phyloP scores from a whole-genome alignment of 202 grass and related monocot species.

The Musa balbisiana region DNA sequence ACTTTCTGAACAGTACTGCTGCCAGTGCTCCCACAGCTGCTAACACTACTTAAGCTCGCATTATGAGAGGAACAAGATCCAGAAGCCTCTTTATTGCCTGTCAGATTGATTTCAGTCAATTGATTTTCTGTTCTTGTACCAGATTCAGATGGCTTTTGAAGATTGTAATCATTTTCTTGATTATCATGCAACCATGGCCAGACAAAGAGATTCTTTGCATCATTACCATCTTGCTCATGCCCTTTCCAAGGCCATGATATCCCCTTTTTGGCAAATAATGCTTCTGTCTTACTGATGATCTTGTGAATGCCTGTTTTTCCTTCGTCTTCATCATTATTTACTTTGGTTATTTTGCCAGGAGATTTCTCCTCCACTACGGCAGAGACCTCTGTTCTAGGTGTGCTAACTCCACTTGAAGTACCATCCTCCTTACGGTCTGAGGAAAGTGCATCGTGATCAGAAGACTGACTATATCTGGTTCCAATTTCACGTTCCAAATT shows the following conservation, averaged over 20 bases:
- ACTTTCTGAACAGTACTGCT: conserved; percentile 77
- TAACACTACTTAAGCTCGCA: conserved; percentile 81
- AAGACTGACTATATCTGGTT: conserved; percentile 39
- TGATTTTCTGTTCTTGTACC: conserved; percentile 33
- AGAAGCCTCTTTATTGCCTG: conserved; percentile 46
- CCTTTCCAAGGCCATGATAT: conserved; percentile 95
- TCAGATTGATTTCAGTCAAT: conserved; percentile 28
- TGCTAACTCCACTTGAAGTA: conserved; percentile 46
- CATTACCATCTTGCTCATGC: conserved; percentile 46
- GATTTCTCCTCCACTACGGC: conserved; percentile 33
- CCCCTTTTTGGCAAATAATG: conserved; percentile 67
- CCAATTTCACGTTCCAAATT: conserved; percentile 53
- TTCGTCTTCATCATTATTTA: conserved; percentile 43
- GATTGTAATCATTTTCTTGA: conserved; percentile 43
- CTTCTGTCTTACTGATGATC: conserved; percentile 88
- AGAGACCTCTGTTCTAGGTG: conserved; percentile 43
- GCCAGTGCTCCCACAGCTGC: conserved; percentile 84
- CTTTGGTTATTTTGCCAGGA: conserved; percentile 39
- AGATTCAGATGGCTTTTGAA: conserved; percentile 44
- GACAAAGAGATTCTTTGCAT: conserved; percentile 46
- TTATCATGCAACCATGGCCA: conserved; percentile 68
- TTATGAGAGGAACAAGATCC: conserved; percentile 91
- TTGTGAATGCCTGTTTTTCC: conserved; percentile 64
- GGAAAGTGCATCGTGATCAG: conserved; percentile 32
- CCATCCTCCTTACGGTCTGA: conserved; percentile 54